These are phyloP conservation scores for Globisporangium irregulare DNA, from an alignment of 352 stramenopile species.

Conservation along the genomic window DNA sequence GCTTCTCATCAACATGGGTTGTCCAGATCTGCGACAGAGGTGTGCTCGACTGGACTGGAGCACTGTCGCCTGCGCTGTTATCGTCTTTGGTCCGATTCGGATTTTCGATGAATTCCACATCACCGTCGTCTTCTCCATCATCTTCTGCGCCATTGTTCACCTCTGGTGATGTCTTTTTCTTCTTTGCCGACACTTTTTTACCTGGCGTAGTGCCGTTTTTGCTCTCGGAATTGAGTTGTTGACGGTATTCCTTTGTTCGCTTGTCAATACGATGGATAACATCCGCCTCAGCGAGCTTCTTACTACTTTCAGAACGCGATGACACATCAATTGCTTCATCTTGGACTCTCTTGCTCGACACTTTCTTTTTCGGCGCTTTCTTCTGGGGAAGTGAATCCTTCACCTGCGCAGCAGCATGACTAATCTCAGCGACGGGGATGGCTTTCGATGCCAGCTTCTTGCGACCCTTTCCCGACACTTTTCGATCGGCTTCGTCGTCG, in stretches of 20 bases:
- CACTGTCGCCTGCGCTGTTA: neutral
- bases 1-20: conserved; percentile 20
- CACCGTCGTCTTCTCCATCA: conserved; percentile 15
- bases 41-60: conserved; percentile 14
- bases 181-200: conserved; percentile 10
- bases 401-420: neutral
- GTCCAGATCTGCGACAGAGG: conserved; percentile 61
- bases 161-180: conserved; percentile 4
- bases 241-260: neutral
- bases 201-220: neutral
- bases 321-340: conserved; percentile 2
- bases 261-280: conserved; percentile 11
- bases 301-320: neutral
- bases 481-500: conserved; percentile 6
- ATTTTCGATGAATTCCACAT: conserved; percentile 20
- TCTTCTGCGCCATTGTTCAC: conserved; percentile 14
- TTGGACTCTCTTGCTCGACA: neutral
- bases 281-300: conserved; percentile 3
- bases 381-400: conserved; percentile 6
- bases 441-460: conserved; percentile 18
- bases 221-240: conserved; percentile 1
- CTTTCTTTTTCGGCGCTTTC: conserved; percentile 12
- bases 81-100: neutral
- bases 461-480: neutral
- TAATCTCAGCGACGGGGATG: neutral